A percentile compares a stretch with the other conserved stretches of the same genome.
phyloP scores from a whole-genome alignment of 352 stramenopile genomes.

The Peronospora destructor region DNA sequence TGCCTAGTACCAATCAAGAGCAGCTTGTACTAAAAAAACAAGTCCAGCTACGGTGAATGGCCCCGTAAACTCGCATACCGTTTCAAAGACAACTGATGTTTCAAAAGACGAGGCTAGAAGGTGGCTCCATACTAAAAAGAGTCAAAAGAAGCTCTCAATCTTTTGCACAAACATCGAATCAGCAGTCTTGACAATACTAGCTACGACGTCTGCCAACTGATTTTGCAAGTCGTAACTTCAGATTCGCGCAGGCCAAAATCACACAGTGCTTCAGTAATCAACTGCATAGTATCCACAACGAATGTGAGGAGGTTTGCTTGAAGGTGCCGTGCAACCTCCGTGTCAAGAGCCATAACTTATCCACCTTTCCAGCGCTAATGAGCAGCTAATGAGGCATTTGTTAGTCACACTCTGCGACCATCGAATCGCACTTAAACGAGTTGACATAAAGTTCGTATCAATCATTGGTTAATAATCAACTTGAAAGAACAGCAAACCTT shows the following conservation, averaged over 20 bases:
- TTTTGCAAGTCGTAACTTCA: conserved; percentile 63
- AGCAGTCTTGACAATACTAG: conserved; percentile 54
- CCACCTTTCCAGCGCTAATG: too few species aligned
- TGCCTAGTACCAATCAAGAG: conserved; percentile 30
- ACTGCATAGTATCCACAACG: conserved; percentile 20
- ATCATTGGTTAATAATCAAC: not conserved
- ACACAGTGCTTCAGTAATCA: conserved; percentile 66
- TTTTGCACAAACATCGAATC: conserved; percentile 32
- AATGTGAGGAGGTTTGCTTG: too few species aligned
- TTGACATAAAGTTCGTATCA: not conserved
- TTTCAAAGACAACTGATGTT: conserved; percentile 43
- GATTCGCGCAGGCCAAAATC: conserved; percentile 61
- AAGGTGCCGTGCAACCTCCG: too few species aligned
- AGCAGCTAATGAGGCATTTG: too few species aligned
- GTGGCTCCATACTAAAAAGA: conserved; percentile 79
- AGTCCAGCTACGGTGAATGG: not conserved
- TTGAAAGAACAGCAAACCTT: conserved; percentile 8
- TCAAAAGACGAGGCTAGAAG: conserved; percentile 51
- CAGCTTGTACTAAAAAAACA: not conserved
- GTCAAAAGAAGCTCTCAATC: conserved; percentile 48
- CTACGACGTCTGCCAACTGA: conserved; percentile 49
- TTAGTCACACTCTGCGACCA: too few species aligned
- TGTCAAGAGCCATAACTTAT: too few species aligned
- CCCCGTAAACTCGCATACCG: conserved; percentile 25
- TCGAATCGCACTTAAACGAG: conserved; percentile 12